Base-by-base conservation (phyloP, 805 yeast species). In the Saturnispora quitensis region DNA sequence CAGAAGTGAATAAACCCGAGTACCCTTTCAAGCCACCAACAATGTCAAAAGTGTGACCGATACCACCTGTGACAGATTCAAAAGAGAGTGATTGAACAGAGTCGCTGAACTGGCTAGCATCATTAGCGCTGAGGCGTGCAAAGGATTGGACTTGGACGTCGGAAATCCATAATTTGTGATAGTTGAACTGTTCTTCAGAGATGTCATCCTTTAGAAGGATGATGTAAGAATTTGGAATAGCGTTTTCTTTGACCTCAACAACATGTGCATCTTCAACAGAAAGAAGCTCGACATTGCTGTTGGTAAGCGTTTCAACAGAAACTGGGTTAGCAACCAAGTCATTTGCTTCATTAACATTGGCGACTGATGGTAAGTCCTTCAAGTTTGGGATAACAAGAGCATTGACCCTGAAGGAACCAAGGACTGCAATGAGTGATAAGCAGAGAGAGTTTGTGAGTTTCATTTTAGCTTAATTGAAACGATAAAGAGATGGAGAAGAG, bases 1-100 rank as follows among this genome's bases (percentile, higher is more conserved):
- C 79, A 48, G 82, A 83, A 58, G 86, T 77, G 75, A 93, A 89
- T 68, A 74, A 77, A 54, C 97, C 99, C 49, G 90, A 73, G 74
- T 90, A 91, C 58, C 98, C 99, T 55, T 72, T 71, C 64, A 88
- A 69, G 52, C 74, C 73, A 53, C 73, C 81, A 57, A 89, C 17
- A 12, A 38, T 74, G 62, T 76, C 65, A 72, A 86, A 88, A 24
- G 74, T 63, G 64, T 82, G 85, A 52, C 75, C 65, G 56, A 82
- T 71, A 59, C 87, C 86, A 58, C 84, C 84, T 25, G 65, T 33
- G 12, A 43, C 18, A 5, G 48, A 28, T 2, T 45, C 47, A 20
- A 55, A 51, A 12, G 58, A 56, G 31, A 50, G 24, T 27, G 63
- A 58, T 15, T 63, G 56, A 40, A 63, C 53, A 15, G 64, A 50